Conservation (phyloP, 768 basidiomycete species). For the Leccinum arenicola region DNA sequence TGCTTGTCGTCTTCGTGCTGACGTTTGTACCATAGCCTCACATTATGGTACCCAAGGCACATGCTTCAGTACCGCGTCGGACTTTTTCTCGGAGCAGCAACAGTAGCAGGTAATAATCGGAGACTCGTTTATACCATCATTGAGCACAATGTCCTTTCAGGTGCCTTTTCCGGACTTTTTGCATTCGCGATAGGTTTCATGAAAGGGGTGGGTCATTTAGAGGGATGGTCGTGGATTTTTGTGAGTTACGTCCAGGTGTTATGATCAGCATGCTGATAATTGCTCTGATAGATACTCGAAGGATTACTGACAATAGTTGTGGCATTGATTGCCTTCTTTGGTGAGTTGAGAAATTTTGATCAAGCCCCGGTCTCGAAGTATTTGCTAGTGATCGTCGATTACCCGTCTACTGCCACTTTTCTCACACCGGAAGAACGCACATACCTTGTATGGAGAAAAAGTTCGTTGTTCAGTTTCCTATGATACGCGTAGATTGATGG, state of each 20-base stretch:
- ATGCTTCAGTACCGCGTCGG: conserved; percentile 58
- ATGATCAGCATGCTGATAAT: neutral
- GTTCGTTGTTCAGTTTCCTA: conserved; percentile 2
- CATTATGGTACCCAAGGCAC: conserved; percentile 67
- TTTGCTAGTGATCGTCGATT: conserved; percentile 55
- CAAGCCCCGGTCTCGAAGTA: neutral
- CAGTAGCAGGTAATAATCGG: conserved; percentile 43
- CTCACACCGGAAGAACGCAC: conserved; percentile 16
- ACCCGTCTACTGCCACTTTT: conserved; percentile 18
- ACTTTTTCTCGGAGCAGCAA: conserved; percentile 64
- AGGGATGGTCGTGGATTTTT: conserved; percentile 71
- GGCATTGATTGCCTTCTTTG: conserved; percentile 50
- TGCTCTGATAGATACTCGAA: conserved; percentile 15
- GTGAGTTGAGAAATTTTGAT: conserved; percentile 28
- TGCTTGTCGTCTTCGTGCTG: neutral
- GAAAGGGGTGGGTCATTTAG: conserved; percentile 41
- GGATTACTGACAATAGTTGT: conserved; percentile 60
- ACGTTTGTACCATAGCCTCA: conserved; percentile 39
- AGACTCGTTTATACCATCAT: neutral
- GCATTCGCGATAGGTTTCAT: conserved; percentile 57
- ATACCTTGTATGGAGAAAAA: conserved; percentile 19
- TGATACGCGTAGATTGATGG: conserved; percentile 50
- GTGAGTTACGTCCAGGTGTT: conserved; percentile 31
- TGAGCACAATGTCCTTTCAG: conserved; percentile 11
- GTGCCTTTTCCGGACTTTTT: conserved; percentile 57